Evolutionary conservation across 164 flowering plant genomes (phyloP).

Genomic region (Annona cherimola): DNA sequence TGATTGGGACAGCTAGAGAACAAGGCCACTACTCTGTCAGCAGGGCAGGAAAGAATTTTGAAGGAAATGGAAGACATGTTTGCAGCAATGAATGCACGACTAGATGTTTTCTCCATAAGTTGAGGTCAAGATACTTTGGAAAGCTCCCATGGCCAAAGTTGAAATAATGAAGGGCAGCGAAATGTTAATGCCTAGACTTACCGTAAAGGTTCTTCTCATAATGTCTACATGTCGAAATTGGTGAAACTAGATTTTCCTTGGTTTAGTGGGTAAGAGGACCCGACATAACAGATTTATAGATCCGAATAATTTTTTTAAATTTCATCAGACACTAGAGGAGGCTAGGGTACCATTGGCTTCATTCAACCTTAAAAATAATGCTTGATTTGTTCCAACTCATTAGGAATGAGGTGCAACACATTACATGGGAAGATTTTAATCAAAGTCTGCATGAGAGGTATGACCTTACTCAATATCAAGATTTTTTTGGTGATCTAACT

Average conservation of each 20-base stretch:
- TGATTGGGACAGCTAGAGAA: neutral
- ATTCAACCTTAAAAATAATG: neutral
- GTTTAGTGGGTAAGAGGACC: neutral
- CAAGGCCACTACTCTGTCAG: neutral
- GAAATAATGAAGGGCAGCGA: neutral
- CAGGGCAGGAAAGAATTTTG: neutral
- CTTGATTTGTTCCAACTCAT: neutral
- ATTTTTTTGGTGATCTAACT: neutral
- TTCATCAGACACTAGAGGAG: constrained; percentile 1
- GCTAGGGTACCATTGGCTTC: neutral
- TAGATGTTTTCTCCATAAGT: neutral
- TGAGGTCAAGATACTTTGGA: neutral
- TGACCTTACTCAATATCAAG: neutral
- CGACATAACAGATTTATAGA: neutral
- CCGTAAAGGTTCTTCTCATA: neutral
- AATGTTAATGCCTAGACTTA: neutral
- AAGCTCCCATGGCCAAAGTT: neutral
- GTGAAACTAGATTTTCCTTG: neutral
- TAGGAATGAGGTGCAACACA: neutral
- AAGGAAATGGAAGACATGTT: neutral
- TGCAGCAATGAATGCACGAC: neutral
- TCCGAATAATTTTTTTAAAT: constrained; percentile 1
- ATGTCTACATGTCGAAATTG: neutral
- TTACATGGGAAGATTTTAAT: neutral
- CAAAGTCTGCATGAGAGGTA: neutral